Evolutionary conservation across 352 stramenopile species (phyloP).

Genomic region (Phytophthora pistaciae): DNA sequence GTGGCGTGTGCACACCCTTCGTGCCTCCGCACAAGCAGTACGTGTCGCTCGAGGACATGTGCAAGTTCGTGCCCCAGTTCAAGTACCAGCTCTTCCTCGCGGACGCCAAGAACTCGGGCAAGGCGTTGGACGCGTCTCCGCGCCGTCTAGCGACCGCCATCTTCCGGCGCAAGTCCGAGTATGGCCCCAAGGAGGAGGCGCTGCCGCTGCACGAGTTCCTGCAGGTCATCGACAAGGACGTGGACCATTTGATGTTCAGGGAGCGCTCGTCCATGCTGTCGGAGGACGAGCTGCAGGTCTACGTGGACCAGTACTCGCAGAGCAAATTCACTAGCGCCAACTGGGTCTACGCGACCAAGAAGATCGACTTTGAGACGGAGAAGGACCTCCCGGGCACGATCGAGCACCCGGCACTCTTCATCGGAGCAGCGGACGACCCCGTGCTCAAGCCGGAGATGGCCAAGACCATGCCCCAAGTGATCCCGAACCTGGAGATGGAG

Average conservation of each 20-base stretch:
- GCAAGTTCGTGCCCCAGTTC: conserved; percentile 42
- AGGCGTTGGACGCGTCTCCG: conserved; percentile 40
- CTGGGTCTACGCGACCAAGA: conserved; percentile 51
- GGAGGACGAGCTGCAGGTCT: conserved; percentile 54
- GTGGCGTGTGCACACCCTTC: conserved; percentile 69
- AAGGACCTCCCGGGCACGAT: conserved; percentile 39
- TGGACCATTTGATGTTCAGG: conserved; percentile 42
- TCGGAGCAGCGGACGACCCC: conserved; percentile 45
- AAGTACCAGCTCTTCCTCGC: conserved; percentile 52
- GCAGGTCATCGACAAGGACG: conserved; percentile 25
- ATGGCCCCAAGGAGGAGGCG: conserved; percentile 23
- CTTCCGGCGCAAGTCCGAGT: conserved; percentile 41
- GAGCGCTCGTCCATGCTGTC: conserved; percentile 45
- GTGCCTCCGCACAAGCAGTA: conserved; percentile 44
- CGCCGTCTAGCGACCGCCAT: conserved; percentile 42
- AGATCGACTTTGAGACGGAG: conserved; percentile 59
- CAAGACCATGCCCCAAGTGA: conserved; percentile 45
- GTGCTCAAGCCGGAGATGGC: conserved; percentile 60
- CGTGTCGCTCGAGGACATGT: conserved; percentile 43
- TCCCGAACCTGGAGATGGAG: conserved; percentile 49
- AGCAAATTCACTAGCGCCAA: conserved; percentile 47
- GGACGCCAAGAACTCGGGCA: conserved; percentile 36
- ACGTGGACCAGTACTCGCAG: conserved; percentile 46
- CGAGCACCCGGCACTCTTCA: conserved; percentile 52
- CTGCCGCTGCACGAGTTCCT: conserved; percentile 40